These are phyloP conservation scores for Beauveria australis DNA, from an alignment of 2,329 filamentous ascomycete species.

Conservation along the genomic window DNA sequence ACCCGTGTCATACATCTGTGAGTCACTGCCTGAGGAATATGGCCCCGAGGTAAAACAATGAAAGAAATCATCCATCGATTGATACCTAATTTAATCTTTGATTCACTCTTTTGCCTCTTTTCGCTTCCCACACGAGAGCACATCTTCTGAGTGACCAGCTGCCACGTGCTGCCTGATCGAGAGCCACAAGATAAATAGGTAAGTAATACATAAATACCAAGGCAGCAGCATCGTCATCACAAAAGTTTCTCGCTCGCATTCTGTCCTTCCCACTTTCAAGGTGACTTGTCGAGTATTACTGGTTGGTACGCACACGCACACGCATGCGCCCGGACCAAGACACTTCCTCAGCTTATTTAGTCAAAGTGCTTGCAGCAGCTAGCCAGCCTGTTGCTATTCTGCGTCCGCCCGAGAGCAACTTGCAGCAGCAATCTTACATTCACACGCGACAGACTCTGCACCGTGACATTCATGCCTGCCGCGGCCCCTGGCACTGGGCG, in stretches of 20 bases:
- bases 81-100: background rate
- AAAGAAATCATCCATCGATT: background rate
- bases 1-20: conserved; percentile 1
- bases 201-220: background rate
- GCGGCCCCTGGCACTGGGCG: background rate
- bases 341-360: background rate
- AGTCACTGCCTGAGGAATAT: conserved; percentile 5
- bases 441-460: background rate
- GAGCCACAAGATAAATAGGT: background rate
- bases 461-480: background rate
- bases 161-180: background rate
- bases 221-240: background rate
- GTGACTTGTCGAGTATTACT: background rate
- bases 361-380: conserved; percentile 1
- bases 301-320: background rate
- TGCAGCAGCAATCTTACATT: background rate
- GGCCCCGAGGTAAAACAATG: background rate
- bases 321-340: background rate
- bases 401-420: background rate
- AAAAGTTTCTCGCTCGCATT: background rate
- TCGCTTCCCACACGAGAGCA: background rate
- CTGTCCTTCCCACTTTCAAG: background rate
- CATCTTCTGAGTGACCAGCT: background rate
- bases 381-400: background rate
- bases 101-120: background rate